Conservation (phyloP, 2,329 filamentous ascomycete species). For the Aspergillus thermomutatus region DNA sequence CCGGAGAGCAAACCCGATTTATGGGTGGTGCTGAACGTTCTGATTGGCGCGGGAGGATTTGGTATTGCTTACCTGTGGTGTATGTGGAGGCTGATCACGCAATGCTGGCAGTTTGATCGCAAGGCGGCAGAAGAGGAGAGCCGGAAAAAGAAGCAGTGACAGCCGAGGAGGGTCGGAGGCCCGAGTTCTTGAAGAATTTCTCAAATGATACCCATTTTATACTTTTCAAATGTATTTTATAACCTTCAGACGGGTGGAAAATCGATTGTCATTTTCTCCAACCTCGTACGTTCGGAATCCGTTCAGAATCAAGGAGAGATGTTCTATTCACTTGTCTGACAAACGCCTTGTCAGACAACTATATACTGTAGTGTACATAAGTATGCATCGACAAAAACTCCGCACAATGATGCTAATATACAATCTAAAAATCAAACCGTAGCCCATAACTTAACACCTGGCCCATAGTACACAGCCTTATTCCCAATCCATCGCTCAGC, state of each 20-base stretch:
- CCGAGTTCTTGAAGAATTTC: slow-evolving; percentile 4
- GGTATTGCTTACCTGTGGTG: slow-evolving; percentile 90
- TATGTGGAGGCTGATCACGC: slow-evolving; percentile 58
- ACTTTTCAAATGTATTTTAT: slow-evolving; percentile 1
- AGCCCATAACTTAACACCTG: slow-evolving; percentile 11
- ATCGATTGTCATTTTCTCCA: background rate
- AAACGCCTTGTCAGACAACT: background rate
- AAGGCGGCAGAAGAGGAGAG: slow-evolving; percentile 22
- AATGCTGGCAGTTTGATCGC: slow-evolving; percentile 26
- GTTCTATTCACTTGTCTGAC: background rate
- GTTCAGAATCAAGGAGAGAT: background rate
- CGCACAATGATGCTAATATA: slow-evolving; percentile 14
- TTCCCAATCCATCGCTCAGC: background rate
- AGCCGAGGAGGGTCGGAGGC: background rate
- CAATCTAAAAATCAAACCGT: slow-evolving; percentile 10
- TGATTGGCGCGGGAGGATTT: slow-evolving; percentile 82
- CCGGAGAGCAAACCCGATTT: slow-evolving; percentile 81
- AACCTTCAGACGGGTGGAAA: background rate
- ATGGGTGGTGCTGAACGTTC: slow-evolving; percentile 89
- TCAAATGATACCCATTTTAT: slow-evolving; percentile 28
- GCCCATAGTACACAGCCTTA: background rate
- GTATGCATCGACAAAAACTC: background rate
- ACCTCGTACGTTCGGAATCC: background rate
- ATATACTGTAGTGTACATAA: background rate
- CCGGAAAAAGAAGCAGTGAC: slow-evolving; percentile 35